Evolutionary conservation across 2,329 filamentous ascomycete species (phyloP).

Genomic region (Canariomyces notabilis): DNA sequence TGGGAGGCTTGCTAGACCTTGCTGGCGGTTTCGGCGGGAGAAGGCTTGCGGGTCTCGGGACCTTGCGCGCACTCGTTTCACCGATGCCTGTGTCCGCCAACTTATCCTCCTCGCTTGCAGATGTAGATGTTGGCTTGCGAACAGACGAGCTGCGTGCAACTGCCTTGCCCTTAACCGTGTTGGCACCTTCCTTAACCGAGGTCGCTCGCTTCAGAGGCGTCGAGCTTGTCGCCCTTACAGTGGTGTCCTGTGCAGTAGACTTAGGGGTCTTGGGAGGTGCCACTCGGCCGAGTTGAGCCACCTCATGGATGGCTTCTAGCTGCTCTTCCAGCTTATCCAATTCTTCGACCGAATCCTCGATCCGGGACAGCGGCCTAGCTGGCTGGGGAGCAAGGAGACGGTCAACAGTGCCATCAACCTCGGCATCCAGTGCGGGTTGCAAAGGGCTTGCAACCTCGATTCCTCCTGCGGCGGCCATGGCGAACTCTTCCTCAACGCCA

Average conservation of each 20-base stretch:
- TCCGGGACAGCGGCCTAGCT: slow-evolving; percentile 37
- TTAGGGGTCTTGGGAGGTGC: slow-evolving; percentile 29
- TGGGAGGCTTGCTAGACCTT: slow-evolving; percentile 52
- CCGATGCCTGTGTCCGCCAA: too few relatives aligned
- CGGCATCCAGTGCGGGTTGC: slow-evolving; percentile 8
- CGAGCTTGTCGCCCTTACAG: slow-evolving; percentile 6
- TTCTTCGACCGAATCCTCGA: slow-evolving; percentile 60
- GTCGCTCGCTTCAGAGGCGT: slow-evolving; percentile 17
- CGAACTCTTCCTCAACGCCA: slow-evolving; percentile 30
- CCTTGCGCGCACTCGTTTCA: slow-evolving; percentile 28
- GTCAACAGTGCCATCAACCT: slow-evolving; percentile 8
- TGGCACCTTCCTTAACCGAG: slow-evolving; percentile 30
- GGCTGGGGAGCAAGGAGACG: slow-evolving; percentile 11
- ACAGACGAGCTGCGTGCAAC: slow-evolving; percentile 33
- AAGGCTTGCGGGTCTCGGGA: slow-evolving; percentile 37
- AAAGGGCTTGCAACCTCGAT: slow-evolving; percentile 6
- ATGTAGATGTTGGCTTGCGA: slow-evolving; percentile 39
- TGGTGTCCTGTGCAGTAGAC: slow-evolving; percentile 21
- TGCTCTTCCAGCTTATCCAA: slow-evolving; percentile 58
- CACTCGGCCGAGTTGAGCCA: slow-evolving; percentile 33
- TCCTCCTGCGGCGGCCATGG: slow-evolving; percentile 1
- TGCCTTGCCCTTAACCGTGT: slow-evolving; percentile 40
- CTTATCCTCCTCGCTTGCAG: slow-evolving; percentile 30
- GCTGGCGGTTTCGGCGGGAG: slow-evolving; percentile 41
- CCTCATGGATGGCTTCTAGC: slow-evolving; percentile 48